Percentiles rank a stretch among this genome's conserved stretches.
Conservation (phyloP, 108 stramenopile genomes). For the Cylindrotheca fusiformis region DNA sequence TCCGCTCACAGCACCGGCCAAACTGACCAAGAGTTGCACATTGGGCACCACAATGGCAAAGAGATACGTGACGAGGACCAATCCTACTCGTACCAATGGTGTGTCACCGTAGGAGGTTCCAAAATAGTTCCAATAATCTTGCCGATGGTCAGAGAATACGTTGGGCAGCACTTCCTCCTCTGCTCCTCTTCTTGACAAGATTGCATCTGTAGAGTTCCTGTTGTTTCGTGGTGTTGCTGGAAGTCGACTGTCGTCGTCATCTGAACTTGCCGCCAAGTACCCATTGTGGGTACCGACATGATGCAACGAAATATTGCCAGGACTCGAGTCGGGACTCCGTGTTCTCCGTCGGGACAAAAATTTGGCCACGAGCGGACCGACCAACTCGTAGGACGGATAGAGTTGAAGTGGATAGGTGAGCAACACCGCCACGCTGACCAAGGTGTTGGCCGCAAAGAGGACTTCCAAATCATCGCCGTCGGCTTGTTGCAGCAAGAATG, state of each 20-base stretch:
- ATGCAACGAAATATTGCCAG: no score
- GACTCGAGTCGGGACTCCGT: background rate
- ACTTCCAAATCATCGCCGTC: slow-evolving; percentile 10
- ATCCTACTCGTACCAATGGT: slow-evolving; percentile 32
- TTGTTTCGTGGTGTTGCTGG: background rate
- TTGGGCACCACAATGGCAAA: slow-evolving; percentile 65
- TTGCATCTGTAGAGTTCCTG: background rate
- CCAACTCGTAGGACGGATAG: slow-evolving; percentile 55
- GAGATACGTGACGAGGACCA: slow-evolving; percentile 57
- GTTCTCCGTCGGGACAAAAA: background rate
- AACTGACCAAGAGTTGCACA: slow-evolving; percentile 58
- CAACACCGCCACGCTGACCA: slow-evolving; percentile 53
- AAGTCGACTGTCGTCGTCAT: background rate
- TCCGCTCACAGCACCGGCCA: slow-evolving; percentile 69
- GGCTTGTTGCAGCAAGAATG: slow-evolving; percentile 42
- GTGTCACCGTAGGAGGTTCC: slow-evolving; percentile 35
- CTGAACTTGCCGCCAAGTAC: background rate
- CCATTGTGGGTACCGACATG: slow-evolving; percentile 4
- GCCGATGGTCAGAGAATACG: background rate
- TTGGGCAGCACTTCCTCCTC: background rate
- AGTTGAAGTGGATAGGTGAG: slow-evolving; percentile 69
- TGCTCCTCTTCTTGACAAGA: background rate
- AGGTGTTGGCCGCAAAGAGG: slow-evolving; percentile 52
- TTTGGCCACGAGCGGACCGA: background rate
- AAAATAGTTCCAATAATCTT: background rate